Percentiles rank a stretch among this genome's conserved stretches.
Evolutionary conservation across 192 early-diverging fungal species (phyloP).

Genomic region (Funneliformis geosporum): DNA sequence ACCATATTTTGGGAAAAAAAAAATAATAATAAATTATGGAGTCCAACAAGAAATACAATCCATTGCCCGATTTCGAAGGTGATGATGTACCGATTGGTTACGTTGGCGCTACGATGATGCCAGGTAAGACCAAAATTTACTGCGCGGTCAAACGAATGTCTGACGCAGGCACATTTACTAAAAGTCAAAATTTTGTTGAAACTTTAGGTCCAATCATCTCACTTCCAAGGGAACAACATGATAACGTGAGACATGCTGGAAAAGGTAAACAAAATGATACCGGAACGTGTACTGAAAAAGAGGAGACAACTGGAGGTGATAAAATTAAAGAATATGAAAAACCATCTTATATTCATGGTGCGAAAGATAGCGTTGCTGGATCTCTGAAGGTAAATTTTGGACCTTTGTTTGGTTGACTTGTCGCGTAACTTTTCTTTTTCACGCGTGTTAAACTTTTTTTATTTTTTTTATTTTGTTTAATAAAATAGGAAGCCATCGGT

Average conservation of each 20-base stretch:
- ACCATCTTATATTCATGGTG: background rate
- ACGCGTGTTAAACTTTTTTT: background rate
- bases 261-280: background rate
- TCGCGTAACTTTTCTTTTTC: background rate
- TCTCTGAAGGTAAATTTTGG: background rate
- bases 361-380: background rate
- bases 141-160: background rate
- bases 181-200: background rate
- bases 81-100: background rate
- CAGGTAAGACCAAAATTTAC: background rate
- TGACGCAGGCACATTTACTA: background rate
- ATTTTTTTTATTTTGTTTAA: too few relatives aligned
- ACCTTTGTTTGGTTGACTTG: too few relatives aligned
- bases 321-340: background rate
- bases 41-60: too few relatives aligned
- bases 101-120: background rate
- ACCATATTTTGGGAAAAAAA: too few relatives aligned
- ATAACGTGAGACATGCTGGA: background rate
- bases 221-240: background rate
- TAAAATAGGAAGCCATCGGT: background rate
- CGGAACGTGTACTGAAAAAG: background rate
- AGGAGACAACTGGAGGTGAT: background rate
- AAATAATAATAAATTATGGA: background rate
- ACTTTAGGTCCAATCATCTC: background rate
- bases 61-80: background rate